Evolutionary conservation across 371 early-diverging fungal genomes (phyloP), one percentile per base, ranked within the genome.

Genomic region (Mortierella sp.): DNA sequence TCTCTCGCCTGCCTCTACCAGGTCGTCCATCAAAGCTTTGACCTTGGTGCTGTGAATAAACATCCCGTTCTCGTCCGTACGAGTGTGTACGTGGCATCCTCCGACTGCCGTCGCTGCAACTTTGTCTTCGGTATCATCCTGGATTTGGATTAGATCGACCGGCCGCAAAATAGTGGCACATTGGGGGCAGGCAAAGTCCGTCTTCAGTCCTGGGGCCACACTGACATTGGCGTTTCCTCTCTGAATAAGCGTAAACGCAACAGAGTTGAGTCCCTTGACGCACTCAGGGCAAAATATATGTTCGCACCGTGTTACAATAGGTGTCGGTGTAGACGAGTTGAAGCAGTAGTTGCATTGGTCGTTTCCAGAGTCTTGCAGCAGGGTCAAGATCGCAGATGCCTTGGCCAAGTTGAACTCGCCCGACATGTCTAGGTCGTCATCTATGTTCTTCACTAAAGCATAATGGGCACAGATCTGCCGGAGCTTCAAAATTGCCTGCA

Each of bases 11-110:
- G 65, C 56, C 34, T 81, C 81, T 6, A 44, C 52, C 8, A 87
- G 42, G 43, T 86, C 84, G 27, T 59, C 63, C 28, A 92, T 56
- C 21, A 92, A 65, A 0, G 90, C 90, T 26, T 83, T 78, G 48
- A 93, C 85, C 68, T 93, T 94, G 27, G 92, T 88, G 19, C 84
- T 84, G 24, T 79, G 79, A 27, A 75, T 75, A 30, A 61, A 55
- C 44, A 56, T 65, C 6, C 70, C 69, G 19, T 70, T 60, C 53
- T 60, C 66, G 17, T 76, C 70, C 24, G 76, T 60, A 3, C 65
- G 69, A 2, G 50, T 58, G 50, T 56, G 64, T 19, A 43, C 39
- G 37, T 79, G 70, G 27, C 57, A 42, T 24, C 53, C 60, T 6
- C 50, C 56, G 21, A 37, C 28, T 2, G 64, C 64, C 7, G 59